Evolutionary conservation across 768 basidiomycete genomes (phyloP), one percentile per base, ranked within the genome.

Genomic region (Tricholoma terreum): DNA sequence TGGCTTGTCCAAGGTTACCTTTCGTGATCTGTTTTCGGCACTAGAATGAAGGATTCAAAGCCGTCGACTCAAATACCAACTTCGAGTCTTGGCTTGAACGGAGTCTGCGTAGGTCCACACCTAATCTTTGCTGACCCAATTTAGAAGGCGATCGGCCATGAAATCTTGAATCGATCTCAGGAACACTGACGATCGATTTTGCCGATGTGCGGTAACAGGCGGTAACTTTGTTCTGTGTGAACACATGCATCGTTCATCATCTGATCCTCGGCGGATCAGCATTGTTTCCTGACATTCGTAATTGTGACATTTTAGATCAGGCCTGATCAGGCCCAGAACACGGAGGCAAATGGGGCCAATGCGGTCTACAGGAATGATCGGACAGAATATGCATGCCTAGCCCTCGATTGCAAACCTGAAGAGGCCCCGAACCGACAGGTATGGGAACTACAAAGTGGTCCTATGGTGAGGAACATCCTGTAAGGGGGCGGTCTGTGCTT

Each of bases 211-310:
- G n/a, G n/a, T n/a, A n/a, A n/a, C n/a, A n/a, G n/a, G 24, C 51
- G 61, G 55, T 58, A 55, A 59, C 57, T 55, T 59, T 45, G 22
- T 15, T 50, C 46, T 50, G 34, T 52, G 49, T 12, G 49, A 4
- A 9, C 3, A 15, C 27, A 48, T n/a, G 50, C 55, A 58, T 54
- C 30, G 27, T 11, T 34, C 22, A 58, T 65, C 61, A 60, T 58
- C 55, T 62, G 61, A 59, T 56, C 22, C 35, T 58, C 61, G 62
- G 60, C 58, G 50, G 55, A 55, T 61, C 61, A 61, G 27, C n/a
- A 15, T 30, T 30, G 3, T 17, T 45, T 45, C 11, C 14, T 45
- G 22, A 45, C 34, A 35, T 35, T 9, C 10, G 12, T 35, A 35
- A 35, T 35, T 40, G n/a, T 17, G 38, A 40, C 38, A 40, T 40